These are phyloP conservation scores for Pelargonium citronellum DNA, from an alignment of 441 rosid genomes.

Conservation along the genomic window DNA sequence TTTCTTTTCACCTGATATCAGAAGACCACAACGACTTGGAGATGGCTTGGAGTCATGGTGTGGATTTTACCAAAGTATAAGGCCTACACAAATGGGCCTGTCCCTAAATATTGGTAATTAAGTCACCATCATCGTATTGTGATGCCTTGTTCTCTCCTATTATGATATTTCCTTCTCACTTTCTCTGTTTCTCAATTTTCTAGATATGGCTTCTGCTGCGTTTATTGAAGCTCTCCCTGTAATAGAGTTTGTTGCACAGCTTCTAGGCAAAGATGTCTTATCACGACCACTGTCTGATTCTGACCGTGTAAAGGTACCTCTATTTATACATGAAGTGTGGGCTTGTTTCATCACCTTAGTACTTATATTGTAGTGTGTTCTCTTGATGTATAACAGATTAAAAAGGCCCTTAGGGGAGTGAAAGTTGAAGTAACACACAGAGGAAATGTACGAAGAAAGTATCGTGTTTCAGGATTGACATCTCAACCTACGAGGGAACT, in stretches of 20 bases:
- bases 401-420: constrained; percentile 88
- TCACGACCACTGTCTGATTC: constrained; percentile 82
- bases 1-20: constrained; percentile 78
- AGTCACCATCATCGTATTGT: neutral
- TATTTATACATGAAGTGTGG: constrained; percentile 4
- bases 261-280: constrained; percentile 69
- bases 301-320: constrained; percentile 78
- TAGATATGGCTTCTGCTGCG: constrained; percentile 97
- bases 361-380: constrained; percentile 12
- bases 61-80: constrained; percentile 91
- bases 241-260: constrained; percentile 83
- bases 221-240: constrained; percentile 97
- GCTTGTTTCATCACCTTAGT: constrained; percentile 12
- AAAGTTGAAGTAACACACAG: constrained; percentile 97
- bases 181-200: neutral
- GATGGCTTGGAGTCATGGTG: constrained; percentile 99
- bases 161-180: constrained; percentile 1
- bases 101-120: constrained; percentile 77
- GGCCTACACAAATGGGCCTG: constrained; percentile 98
- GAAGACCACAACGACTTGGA: constrained; percentile 73
- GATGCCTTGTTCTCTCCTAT: neutral
- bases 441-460: constrained; percentile 80
- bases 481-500: constrained; percentile 97
- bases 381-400: constrained; percentile 44
- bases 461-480: constrained; percentile 94